These are phyloP conservation scores for Penicillium soppii DNA, from an alignment of 495 filamentous ascomycete genomes.

Conservation along the genomic window DNA sequence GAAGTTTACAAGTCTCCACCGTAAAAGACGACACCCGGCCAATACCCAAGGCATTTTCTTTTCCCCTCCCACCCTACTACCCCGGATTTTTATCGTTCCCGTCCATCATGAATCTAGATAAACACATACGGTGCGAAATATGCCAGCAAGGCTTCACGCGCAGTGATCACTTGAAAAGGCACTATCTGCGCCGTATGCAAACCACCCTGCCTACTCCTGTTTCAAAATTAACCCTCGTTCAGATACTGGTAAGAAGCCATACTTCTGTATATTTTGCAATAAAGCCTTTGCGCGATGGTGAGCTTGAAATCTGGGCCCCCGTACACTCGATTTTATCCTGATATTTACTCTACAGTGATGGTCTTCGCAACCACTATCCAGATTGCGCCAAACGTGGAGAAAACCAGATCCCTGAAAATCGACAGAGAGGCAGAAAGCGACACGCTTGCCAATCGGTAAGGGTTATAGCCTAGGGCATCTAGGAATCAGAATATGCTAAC, in stretches of 20 bases:
- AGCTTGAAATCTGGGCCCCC: too few relatives aligned
- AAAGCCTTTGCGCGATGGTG: slow-evolving; percentile 49
- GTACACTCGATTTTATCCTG: neutral
- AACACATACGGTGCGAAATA: slow-evolving; percentile 46
- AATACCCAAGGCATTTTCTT: slow-evolving; percentile 12
- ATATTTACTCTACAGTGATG: slow-evolving; percentile 30
- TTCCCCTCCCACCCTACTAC: slow-evolving; percentile 13
- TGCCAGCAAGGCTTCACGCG: slow-evolving; percentile 50
- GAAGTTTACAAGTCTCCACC: too few relatives aligned
- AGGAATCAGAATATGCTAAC: too few relatives aligned
- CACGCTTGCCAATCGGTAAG: slow-evolving; percentile 49
- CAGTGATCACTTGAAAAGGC: slow-evolving; percentile 49
- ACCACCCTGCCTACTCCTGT: slow-evolving; percentile 11
- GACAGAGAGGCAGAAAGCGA: slow-evolving; percentile 44
- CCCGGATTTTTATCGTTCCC: slow-evolving; percentile 36
- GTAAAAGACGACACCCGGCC: too few relatives aligned
- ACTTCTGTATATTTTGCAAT: slow-evolving; percentile 44
- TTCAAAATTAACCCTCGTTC: slow-evolving; percentile 17
- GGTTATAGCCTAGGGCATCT: too few relatives aligned
- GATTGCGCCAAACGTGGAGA: slow-evolving; percentile 43
- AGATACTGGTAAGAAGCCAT: slow-evolving; percentile 49
- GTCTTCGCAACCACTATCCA: slow-evolving; percentile 46
- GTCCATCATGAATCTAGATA: slow-evolving; percentile 43
- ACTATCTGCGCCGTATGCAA: slow-evolving; percentile 46
- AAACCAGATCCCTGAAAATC: slow-evolving; percentile 43